Evolutionary conservation across 2,329 filamentous ascomycete genomes (phyloP), one percentile per base, ranked within the genome.

Genomic region (Acephala macrosclerotiorum): DNA sequence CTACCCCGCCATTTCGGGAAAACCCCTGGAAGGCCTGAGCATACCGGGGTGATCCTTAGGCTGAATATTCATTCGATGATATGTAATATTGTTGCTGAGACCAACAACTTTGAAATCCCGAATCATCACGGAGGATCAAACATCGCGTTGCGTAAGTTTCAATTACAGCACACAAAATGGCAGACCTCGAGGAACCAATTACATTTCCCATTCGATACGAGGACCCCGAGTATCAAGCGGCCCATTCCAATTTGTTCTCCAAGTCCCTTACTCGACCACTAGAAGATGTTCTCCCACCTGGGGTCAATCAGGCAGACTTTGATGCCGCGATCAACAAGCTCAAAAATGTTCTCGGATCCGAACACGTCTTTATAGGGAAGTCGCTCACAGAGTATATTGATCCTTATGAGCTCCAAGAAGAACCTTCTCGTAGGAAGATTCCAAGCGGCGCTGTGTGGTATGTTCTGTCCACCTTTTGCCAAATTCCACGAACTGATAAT

Each of bases 371-470:
- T 60, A 73, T 74, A 6, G 76, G 77, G n/a, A 74, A 78, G 26
- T 75, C 70, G 0, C 66, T 83, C 38, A 77, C 74, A 5, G 80
- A 83, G 63, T 83, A 83, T 64, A 80, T 83, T 51, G 81, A 83
- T 61, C 81, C 81, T 1, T 83, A 83, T 61, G 80, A 83, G 71
- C 75, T 83, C 11, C 77, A 77, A 2, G 81, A 82, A 65, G 75
- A 74, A 2, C 77, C 77, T 6, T 74, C 76, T 3, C 72, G 75
- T 61, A 75, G 80, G 26, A 80, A 77, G 51, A 76, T 82, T 53
- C 80, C 81, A 2, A 79, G 80, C 57, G 81, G 80, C 7, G 81
- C 81, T 8, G 78, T 82, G 18, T 79, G 80, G 74, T 79, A 61
- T 69, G 74, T 56, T 11, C 18, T 16, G 36, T 25, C 7, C 5